phyloP scores from a whole-genome alignment of 306 rosid species.

The Canavalia gladiata region DNA sequence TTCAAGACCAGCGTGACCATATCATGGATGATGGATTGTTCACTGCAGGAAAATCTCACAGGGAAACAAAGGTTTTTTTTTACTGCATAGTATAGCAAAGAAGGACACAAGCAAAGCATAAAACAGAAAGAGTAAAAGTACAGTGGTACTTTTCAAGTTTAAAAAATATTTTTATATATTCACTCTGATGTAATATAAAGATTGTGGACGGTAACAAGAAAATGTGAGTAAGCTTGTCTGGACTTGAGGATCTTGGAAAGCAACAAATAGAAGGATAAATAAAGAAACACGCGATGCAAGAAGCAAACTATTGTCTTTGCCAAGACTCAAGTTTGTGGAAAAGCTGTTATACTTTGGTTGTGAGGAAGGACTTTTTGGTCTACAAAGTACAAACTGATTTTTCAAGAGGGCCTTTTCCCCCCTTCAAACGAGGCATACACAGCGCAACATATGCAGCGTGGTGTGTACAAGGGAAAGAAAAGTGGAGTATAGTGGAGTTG shows the following conservation, averaged over 20 bases:
- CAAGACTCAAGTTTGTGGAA: conserved; percentile 46
- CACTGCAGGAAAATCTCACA: conserved; percentile 24
- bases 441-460: conserved; percentile 28
- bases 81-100: conserved; percentile 39
- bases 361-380: conserved; percentile 41
- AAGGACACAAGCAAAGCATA: conserved; percentile 39
- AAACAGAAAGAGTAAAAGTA: conserved; percentile 15
- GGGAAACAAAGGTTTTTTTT: conserved; percentile 9
- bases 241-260: conserved; percentile 50
- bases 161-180: neutral
- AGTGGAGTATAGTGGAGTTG: conserved; percentile 32
- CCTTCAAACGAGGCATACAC: conserved; percentile 38
- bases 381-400: neutral
- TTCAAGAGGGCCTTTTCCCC: conserved; percentile 34
- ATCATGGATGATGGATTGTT: conserved; percentile 51
- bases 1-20: conserved; percentile 48
- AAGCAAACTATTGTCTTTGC: conserved; percentile 57
- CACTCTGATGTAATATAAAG: conserved; percentile 20
- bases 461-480: conserved; percentile 42
- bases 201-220: conserved; percentile 51
- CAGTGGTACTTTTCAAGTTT: conserved; percentile 35
- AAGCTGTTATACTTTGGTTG: conserved; percentile 47
- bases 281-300: conserved; percentile 53
- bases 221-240: conserved; percentile 67
- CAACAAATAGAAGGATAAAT: conserved; percentile 51